These are phyloP conservation scores for Pyrenula aspistea DNA, from an alignment of 495 filamentous ascomycete species.

Conservation along the genomic window DNA sequence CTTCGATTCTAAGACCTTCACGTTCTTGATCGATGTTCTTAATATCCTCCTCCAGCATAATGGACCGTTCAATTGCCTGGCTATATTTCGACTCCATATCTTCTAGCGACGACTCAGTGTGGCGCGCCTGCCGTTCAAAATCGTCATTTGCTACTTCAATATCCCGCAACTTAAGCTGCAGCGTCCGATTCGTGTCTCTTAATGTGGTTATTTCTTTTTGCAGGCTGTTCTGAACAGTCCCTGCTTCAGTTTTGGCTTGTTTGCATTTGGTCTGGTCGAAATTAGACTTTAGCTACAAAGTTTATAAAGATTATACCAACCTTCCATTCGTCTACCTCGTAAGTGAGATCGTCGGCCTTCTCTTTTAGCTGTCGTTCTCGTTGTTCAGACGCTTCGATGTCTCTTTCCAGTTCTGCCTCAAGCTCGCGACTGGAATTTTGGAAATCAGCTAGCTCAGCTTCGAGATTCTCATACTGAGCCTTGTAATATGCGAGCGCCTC, in stretches of 20 bases:
- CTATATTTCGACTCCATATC: slow-evolving; percentile 97
- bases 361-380: slow-evolving; percentile 73
- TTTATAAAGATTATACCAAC: slow-evolving; percentile 32
- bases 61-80: slow-evolving; percentile 76
- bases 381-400: slow-evolving; percentile 91
- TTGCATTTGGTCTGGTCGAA: slow-evolving; percentile 77
- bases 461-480: slow-evolving; percentile 84
- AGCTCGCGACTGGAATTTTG: slow-evolving; percentile 87
- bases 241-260: slow-evolving; percentile 80
- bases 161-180: slow-evolving; percentile 76
- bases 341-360: slow-evolving; percentile 71
- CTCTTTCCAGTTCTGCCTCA: slow-evolving; percentile 90
- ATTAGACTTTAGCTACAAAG: slow-evolving; percentile 1
- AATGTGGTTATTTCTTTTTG: slow-evolving; percentile 94
- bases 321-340: slow-evolving; percentile 98
- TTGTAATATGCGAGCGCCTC: slow-evolving; percentile 89
- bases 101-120: slow-evolving; percentile 88
- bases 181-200: slow-evolving; percentile 67
- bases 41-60: slow-evolving; percentile 92
- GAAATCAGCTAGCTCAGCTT: slow-evolving; percentile 86
- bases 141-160: slow-evolving; percentile 98
- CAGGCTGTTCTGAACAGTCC: slow-evolving; percentile 65
- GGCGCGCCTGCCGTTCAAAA: slow-evolving; percentile 88
- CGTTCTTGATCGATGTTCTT: slow-evolving; percentile 81
- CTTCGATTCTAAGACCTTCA: slow-evolving; percentile 74